A percentile compares a stretch with the other conserved stretches of the same genome.
Evolutionary conservation across 176 grass and related monocot genomes (phyloP).

Genomic region (Rhynchospora tenuis): DNA sequence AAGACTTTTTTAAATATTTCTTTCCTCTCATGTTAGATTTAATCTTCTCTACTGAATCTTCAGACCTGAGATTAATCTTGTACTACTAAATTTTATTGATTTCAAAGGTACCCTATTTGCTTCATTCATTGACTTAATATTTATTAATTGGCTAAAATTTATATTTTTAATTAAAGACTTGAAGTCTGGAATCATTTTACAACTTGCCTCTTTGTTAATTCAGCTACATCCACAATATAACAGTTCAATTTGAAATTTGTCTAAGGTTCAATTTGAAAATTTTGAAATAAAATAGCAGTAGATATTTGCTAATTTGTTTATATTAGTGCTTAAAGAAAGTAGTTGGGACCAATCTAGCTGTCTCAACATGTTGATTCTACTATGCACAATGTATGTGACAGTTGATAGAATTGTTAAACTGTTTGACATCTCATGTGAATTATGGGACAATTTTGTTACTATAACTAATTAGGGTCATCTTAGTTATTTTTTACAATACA

Average conservation of each 20-base stretch:
- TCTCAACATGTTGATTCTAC: constrained; percentile 2
- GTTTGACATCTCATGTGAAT: neutral
- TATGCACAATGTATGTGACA: neutral
- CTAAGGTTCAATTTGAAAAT: neutral
- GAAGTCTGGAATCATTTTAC: neutral
- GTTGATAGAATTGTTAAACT: neutral
- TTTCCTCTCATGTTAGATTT: neutral
- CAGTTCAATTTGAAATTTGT: neutral
- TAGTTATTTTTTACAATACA: neutral
- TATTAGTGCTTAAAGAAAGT: neutral
- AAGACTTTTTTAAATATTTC: neutral
- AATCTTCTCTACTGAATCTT: neutral
- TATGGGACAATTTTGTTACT: neutral
- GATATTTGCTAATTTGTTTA: neutral
- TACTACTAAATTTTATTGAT: neutral
- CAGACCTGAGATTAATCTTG: neutral
- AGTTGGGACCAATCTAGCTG: constrained; percentile 12
- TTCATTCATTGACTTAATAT: neutral
- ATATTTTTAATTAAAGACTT: neutral
- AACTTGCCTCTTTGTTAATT: neutral
- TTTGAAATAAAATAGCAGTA: neutral
- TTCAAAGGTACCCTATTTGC: neutral
- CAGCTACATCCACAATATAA: neutral
- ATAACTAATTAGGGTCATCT: neutral
- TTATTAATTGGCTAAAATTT: neutral